phyloP scores from a whole-genome alignment of 208 protist species.

The Lotmaria passim region DNA sequence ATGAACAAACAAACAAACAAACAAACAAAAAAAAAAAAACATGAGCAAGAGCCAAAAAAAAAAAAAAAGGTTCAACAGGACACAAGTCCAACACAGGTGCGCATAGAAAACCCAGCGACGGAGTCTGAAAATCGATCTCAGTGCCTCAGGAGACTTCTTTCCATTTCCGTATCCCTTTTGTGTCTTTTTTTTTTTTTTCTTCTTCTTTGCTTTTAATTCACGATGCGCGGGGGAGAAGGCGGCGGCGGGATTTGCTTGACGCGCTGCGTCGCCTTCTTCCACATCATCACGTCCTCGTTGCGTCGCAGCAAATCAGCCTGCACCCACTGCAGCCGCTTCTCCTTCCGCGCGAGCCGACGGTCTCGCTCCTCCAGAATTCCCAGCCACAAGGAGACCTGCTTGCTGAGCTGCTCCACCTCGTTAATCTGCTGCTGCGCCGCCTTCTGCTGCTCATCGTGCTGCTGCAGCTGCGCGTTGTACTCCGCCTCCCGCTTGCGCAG shows the following conservation, averaged over 20 bases:
- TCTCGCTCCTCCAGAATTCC: slow-evolving; percentile 79
- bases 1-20: slow-evolving; percentile 8
- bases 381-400: slow-evolving; percentile 72
- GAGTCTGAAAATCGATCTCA: no score
- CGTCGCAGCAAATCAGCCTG: slow-evolving; percentile 65
- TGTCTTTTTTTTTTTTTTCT: no score
- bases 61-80: background rate
- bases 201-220: no score
- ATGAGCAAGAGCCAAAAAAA: background rate
- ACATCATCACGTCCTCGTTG: slow-evolving; percentile 56
- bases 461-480: slow-evolving; percentile 44
- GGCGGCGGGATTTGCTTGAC: slow-evolving; percentile 42
- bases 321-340: slow-evolving; percentile 64
- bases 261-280: slow-evolving; percentile 38
- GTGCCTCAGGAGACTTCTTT: no score
- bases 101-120: no score
- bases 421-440: slow-evolving; percentile 54
- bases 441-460: slow-evolving; percentile 58
- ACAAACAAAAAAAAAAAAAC: slow-evolving; percentile 5
- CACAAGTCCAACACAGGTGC: no score
- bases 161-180: no score
- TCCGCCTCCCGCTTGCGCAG: slow-evolving; percentile 46
- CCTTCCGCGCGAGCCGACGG: slow-evolving; percentile 52
- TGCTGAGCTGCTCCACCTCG: slow-evolving; percentile 74
- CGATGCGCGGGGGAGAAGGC: slow-evolving; percentile 33